Evolutionary conservation across 208 protist genomes (phyloP).

Genomic region (Leishmania braziliensis): DNA sequence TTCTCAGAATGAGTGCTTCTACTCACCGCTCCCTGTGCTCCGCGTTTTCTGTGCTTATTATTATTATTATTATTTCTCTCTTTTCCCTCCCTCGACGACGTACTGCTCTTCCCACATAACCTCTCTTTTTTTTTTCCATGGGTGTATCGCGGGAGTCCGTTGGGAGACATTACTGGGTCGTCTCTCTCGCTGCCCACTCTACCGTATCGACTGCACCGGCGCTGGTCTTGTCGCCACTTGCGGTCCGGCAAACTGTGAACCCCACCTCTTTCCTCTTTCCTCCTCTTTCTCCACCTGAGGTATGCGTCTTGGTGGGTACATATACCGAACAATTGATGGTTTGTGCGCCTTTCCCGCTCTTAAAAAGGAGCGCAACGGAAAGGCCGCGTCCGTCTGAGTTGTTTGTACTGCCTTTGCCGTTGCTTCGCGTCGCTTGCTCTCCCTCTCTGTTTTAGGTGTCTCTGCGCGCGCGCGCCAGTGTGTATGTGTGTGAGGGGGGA

Average conservation of each 20-base stretch:
- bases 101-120: background rate
- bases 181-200: background rate
- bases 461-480: background rate
- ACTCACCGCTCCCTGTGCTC: background rate
- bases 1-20: background rate
- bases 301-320: background rate
- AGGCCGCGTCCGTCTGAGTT: background rate
- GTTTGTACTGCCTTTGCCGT: background rate
- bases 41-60: background rate
- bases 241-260: background rate
- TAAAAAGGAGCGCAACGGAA: background rate
- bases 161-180: background rate
- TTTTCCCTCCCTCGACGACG: background rate
- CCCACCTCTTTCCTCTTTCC: no score
- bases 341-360: no score
- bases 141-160: background rate
- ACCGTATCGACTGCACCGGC: background rate
- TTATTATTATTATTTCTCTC: background rate
- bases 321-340: no score
- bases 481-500: no score
- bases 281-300: background rate
- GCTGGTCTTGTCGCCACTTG: background rate
- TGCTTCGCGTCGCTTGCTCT: background rate
- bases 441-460: background rate
- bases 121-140: constrained; percentile 5